A percentile compares a stretch with the other conserved stretches of the same genome.
Evolutionary conservation across 2,329 filamentous ascomycete genomes (phyloP).

Genomic region (Amauroascus niger): DNA sequence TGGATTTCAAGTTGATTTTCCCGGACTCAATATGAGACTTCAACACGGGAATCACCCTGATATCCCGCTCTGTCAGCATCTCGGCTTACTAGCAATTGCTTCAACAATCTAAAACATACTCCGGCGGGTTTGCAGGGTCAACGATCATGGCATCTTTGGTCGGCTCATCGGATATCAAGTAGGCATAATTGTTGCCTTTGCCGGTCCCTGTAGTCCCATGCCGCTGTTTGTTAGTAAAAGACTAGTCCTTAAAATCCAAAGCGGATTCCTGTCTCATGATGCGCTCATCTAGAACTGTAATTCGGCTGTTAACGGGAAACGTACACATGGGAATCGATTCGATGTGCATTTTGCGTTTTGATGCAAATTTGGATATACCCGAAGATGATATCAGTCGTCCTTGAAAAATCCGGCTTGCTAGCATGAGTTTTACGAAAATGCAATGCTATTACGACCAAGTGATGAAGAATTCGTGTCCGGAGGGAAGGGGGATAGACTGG

Average conservation of each 20-base stretch:
- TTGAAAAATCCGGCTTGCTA: constrained; percentile 7
- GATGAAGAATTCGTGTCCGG: neutral
- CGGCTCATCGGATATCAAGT: constrained; percentile 42
- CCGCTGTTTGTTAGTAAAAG: neutral
- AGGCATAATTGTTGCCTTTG: constrained; percentile 43
- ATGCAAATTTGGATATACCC: constrained; percentile 9
- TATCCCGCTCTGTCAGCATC: neutral
- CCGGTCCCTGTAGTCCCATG: constrained; percentile 16
- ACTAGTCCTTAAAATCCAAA: neutral
- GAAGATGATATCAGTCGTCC: constrained; percentile 3
- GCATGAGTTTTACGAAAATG: constrained; percentile 9
- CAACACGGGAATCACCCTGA: constrained; percentile 54
- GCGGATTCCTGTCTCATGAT: neutral
- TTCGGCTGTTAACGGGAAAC: constrained; percentile 16
- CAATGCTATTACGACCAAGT: neutral
- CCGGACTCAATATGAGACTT: constrained; percentile 62
- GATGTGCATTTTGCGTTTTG: constrained; percentile 39
- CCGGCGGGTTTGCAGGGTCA: constrained; percentile 43
- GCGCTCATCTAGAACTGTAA: neutral
- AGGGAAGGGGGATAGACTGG: too few species aligned
- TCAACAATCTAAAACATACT: constrained; percentile 30
- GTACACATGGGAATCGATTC: constrained; percentile 47
- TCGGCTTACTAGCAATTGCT: neutral
- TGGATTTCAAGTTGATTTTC: constrained; percentile 71
- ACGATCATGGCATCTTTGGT: constrained; percentile 44